Conservation (phyloP, 192 early-diverging fungal genomes). For the Coemansia sp. region DNA sequence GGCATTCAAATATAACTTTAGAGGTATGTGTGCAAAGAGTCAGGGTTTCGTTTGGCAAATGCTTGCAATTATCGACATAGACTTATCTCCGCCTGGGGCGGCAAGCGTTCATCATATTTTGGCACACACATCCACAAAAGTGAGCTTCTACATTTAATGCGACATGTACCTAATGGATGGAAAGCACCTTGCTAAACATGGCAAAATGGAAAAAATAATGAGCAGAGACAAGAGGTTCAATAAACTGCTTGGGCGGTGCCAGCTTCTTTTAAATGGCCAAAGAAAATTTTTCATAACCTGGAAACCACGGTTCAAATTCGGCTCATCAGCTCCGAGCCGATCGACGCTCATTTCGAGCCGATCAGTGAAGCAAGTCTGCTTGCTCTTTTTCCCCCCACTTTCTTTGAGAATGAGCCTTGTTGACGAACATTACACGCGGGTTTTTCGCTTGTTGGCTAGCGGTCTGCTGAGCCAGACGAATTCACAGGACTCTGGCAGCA, state of each 20-base stretch:
- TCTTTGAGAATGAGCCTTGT: conserved; percentile 46
- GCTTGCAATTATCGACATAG: conserved; percentile 47
- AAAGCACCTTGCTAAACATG: not conserved
- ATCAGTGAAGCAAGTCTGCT: too few relatives aligned
- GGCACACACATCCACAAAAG: not conserved
- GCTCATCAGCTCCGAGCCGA: not conserved
- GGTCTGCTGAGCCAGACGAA: not conserved
- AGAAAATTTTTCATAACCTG: conserved; percentile 14
- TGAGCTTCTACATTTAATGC: not conserved
- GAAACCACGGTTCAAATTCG: not conserved
- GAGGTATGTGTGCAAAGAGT: not conserved
- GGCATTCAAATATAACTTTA: not conserved
- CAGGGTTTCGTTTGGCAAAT: conserved; percentile 27
- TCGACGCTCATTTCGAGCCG: too few relatives aligned
- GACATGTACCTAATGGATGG: not conserved
- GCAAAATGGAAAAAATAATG: not conserved
- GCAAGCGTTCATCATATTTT: conserved; percentile 48
- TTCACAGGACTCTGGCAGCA: not conserved
- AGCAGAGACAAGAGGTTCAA: not conserved
- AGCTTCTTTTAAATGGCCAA: not conserved
- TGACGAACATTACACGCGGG: conserved; percentile 41
- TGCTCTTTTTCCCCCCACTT: not conserved
- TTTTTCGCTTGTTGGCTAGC: conserved; percentile 26
- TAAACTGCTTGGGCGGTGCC: not conserved
- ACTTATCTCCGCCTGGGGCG: conserved; percentile 53